Base-by-base conservation (phyloP, 2,329 filamentous ascomycete genomes). In the Fonsecaea erecta region DNA sequence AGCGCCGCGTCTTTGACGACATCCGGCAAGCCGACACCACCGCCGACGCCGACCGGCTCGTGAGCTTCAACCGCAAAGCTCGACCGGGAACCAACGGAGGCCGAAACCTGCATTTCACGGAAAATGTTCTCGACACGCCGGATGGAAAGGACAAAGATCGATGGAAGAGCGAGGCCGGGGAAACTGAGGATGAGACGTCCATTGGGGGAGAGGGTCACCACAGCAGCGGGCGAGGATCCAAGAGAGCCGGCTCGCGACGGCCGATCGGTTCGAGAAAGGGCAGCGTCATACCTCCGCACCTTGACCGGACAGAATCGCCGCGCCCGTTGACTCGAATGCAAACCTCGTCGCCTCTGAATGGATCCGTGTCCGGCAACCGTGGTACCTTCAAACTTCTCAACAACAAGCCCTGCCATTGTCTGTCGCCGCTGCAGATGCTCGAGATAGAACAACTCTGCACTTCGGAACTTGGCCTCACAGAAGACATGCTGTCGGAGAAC, bases 401-500 rank as follows among this genome's bases (percentile, higher is more conserved):
- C 34, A 83, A 84, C 66, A 78, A 82, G 58, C 79, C 79, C 62
- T 88, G 86, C 67, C 83, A 86, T 34, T 83, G 83, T 6, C 81
- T 88, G 55, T 84, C 83, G 52, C 86, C 94, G 5, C 81, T 95
- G 43, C 92, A 96, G 74, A 95, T 97, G 86, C 85, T 96, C 30
- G 94, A 95, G 68, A 86, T 98, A 1, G 95, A 98, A 78, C 93
- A 95, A 73, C 91, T 96, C 62, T 93, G 93, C 0, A 89, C 93
- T 65, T 90, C 91, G 48, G 93, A 97, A 70, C 86, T 96, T 63
- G 93, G 93, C 4, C 83, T 98, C 53, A 91, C 89, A 0, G 92
- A 96, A 75, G 92, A 95, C 60, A 89, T 97, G 77, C 92, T 98
- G 81, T 89, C 92, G 0, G 95, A 98, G 74, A 97, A 94, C 74